Evolutionary conservation across 2,329 filamentous ascomycete genomes (phyloP).

Genomic region (Albifimbria verrucaria): DNA sequence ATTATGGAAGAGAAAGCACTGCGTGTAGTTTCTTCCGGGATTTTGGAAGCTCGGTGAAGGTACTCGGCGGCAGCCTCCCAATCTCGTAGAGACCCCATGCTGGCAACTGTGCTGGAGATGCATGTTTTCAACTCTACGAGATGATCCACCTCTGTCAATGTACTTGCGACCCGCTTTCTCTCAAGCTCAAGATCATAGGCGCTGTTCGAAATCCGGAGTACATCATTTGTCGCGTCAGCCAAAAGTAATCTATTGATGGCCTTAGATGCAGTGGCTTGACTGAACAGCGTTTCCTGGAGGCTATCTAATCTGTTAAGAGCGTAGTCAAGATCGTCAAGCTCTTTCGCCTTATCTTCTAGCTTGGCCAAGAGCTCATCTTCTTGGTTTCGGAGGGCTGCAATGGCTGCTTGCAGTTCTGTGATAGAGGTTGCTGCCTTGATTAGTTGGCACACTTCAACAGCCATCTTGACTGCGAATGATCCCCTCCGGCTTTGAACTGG

Average conservation of each 20-base stretch:
- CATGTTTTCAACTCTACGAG: slow-evolving; percentile 96
- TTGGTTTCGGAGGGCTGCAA: slow-evolving; percentile 70
- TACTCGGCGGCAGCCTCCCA: slow-evolving; percentile 97
- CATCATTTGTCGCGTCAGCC: slow-evolving; percentile 78
- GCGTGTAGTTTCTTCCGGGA: slow-evolving; percentile 76
- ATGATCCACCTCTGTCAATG: slow-evolving; percentile 88
- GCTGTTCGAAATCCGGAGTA: slow-evolving; percentile 77
- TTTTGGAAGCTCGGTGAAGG: slow-evolving; percentile 74
- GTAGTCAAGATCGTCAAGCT: slow-evolving; percentile 80
- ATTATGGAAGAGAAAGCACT: slow-evolving; percentile 88
- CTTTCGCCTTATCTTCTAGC: slow-evolving; percentile 73
- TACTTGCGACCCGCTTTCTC: slow-evolving; percentile 86
- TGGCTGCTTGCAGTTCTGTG: slow-evolving; percentile 73
- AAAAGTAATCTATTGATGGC: slow-evolving; percentile 89
- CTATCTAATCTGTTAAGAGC: slow-evolving; percentile 86
- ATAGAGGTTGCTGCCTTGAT: slow-evolving; percentile 71
- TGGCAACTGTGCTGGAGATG: slow-evolving; percentile 88
- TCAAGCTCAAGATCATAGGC: slow-evolving; percentile 88
- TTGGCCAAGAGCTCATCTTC: slow-evolving; percentile 72
- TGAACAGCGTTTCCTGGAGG: slow-evolving; percentile 80
- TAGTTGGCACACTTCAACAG: no score
- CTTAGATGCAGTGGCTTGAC: slow-evolving; percentile 80
- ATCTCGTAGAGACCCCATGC: slow-evolving; percentile 96
- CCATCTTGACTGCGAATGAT: no score
- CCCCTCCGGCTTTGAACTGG: no score